Evolutionary conservation across 106 monocot species (phyloP).

Genomic region (Dendrobium officinale): DNA sequence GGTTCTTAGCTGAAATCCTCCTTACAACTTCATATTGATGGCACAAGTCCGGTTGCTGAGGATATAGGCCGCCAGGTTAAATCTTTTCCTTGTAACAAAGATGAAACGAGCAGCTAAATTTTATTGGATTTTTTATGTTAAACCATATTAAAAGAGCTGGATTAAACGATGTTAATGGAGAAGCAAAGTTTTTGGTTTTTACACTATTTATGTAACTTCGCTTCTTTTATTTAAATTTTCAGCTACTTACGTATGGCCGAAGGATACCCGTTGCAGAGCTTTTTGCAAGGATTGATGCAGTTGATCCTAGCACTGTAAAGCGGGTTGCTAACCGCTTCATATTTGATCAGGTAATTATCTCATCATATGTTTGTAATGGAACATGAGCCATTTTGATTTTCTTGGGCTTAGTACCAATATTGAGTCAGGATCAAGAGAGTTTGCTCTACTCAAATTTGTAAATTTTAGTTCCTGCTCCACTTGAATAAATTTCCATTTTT

Average conservation of each 20-base stretch:
- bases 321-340: slow-evolving; percentile 95
- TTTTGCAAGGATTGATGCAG: slow-evolving; percentile 99
- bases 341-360: slow-evolving; percentile 77
- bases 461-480: not conserved
- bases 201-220: not conserved
- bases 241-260: slow-evolving; percentile 93
- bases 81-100: not conserved
- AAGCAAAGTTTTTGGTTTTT: no score
- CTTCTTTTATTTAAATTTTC: not conserved
- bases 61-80: slow-evolving; percentile 95
- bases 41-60: slow-evolving; percentile 73
- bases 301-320: slow-evolving; percentile 82
- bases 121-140: not conserved
- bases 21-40: slow-evolving; percentile 82
- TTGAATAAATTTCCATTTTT: not conserved
- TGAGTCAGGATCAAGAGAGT: not conserved
- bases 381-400: not conserved
- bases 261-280: slow-evolving; percentile 77
- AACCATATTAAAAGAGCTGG: no score
- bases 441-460: not conserved
- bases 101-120: not conserved
- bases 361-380: not conserved
- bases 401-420: not conserved
- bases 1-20: slow-evolving; percentile 79
- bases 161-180: no score